A percentile compares a stretch with the other conserved stretches of the same genome.
Evolutionary conservation across 2,329 filamentous ascomycete genomes (phyloP).

Genomic region (Colletotrichum tanaceti): DNA sequence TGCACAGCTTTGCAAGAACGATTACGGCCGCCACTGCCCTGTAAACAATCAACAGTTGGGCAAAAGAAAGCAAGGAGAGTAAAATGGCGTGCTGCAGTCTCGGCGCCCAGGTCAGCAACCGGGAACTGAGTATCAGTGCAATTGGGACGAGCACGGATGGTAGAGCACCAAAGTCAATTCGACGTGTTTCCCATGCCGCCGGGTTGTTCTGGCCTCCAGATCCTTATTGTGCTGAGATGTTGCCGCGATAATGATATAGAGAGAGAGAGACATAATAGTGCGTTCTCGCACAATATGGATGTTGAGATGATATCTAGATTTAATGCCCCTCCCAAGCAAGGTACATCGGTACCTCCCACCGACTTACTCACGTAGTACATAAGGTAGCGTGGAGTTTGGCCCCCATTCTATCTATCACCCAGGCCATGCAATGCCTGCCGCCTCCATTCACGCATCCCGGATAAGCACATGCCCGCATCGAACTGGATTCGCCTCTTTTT

Average conservation of each 20-base stretch:
- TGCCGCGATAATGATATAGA: background rate
- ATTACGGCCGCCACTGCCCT: background rate
- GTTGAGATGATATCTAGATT: background rate
- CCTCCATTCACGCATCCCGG: constrained; percentile 26
- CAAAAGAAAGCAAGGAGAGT: background rate
- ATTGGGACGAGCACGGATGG: background rate
- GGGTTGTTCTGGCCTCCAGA: background rate
- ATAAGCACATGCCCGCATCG: constrained; percentile 24
- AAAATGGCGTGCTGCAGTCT: constrained; percentile 1
- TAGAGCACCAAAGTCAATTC: constrained; percentile 11
- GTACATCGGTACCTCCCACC: too few relatives aligned
- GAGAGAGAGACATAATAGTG: background rate
- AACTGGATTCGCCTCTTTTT: constrained; percentile 9
- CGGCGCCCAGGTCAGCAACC: constrained; percentile 11
- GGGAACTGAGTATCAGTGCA: too few relatives aligned
- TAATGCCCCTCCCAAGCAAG: too few relatives aligned
- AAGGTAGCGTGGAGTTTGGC: background rate
- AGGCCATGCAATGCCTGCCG: background rate
- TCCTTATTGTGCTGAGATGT: background rate
- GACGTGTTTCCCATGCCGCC: background rate
- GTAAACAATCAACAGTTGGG: too few relatives aligned
- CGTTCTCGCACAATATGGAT: background rate
- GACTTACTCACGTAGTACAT: too few relatives aligned
- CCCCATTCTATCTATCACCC: background rate
- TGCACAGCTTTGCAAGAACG: background rate